Base-by-base conservation (phyloP, 441 rosid species). In the Pelargonium citronellum region DNA sequence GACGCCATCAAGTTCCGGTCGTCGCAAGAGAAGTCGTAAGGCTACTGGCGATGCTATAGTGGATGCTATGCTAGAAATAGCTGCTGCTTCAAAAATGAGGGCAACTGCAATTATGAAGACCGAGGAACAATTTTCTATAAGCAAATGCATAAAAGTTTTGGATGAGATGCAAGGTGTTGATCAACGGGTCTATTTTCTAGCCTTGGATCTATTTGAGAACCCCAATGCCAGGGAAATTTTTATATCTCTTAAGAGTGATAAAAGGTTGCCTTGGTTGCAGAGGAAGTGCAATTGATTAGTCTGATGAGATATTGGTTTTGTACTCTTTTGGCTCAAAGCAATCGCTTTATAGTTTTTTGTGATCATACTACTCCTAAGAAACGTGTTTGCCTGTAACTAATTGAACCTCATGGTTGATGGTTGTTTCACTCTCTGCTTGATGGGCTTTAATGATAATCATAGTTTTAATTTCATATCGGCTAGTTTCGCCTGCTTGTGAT, bases 111-210 rank as follows among this genome's bases (percentile, higher is more conserved):
- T 90, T 73, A 74, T 81, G 68, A 90, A 83, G 83, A 87, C 78
- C 10, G 90, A 81, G 51, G 98, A 90, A 39, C 86, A 84, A 34
- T 88, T 87, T 83, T 90, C 96, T 8, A 88, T 90, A 39, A 87
- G 91, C 85, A 89, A 85, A 78, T 92, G 98, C 87, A 88, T 92
- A 72, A 88, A 83, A 78, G 83, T 84, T 7, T 75, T 92, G 73
- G 98, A 90, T 69, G 95, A 87, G 79, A 83, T 90, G 81, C 96
- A 90, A 83, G 92, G 92, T 80, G 85, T 89, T 80, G 94, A 89
- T 79, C 91, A 88, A 73, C 80, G 67, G 77, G 79, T 82, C 76
- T 88, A 88, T 77, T 87, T 91, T 85, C 78, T 78, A 78, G 89
- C 94, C 70, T 81, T 91, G 92, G 90, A 91, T 79, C 77, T 93